Evolutionary conservation across 176 grass and related monocot genomes (phyloP).

Genomic region (Puccinellia tenuiflora): DNA sequence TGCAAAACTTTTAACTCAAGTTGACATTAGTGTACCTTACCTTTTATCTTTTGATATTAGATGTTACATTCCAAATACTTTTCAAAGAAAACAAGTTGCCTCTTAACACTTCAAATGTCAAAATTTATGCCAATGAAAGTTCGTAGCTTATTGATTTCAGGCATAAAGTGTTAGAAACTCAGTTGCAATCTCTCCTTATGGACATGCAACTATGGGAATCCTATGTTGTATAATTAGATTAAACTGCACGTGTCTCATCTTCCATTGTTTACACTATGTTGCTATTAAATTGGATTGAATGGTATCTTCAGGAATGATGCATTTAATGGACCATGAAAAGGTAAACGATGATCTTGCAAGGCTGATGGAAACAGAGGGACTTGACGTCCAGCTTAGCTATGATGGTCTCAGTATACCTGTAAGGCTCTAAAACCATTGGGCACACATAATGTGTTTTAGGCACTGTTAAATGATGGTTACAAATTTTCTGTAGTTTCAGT

Average conservation of each 20-base stretch:
- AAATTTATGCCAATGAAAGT: not conserved
- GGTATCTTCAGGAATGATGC: conserved; percentile 83
- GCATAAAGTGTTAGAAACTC: not conserved
- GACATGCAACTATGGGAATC: not conserved
- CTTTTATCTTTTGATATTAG: conserved; percentile 5
- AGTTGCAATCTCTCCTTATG: not conserved
- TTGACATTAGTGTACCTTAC: not conserved
- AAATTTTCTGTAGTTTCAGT: not conserved
- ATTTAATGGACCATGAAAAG: conserved; percentile 95
- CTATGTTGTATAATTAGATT: conserved; percentile 12
- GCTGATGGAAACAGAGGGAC: conserved; percentile 72
- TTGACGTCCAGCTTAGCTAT: conserved; percentile 91
- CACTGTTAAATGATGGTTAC: not conserved
- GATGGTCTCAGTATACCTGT: conserved; percentile 79
- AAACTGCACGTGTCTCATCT: conserved; percentile 9
- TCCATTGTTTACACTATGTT: conserved; percentile 24
- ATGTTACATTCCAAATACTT: not conserved
- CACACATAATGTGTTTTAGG: not conserved
- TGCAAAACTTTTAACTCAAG: not conserved
- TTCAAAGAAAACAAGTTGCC: conserved; percentile 1
- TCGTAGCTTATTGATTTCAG: not conserved
- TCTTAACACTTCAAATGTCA: not conserved
- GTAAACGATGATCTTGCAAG: conserved; percentile 67
- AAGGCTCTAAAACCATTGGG: conserved; percentile 56
- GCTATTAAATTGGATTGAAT: conserved; percentile 14